Evolutionary conservation across 331 rosid species (phyloP).

Genomic region (Arachis monticola): DNA sequence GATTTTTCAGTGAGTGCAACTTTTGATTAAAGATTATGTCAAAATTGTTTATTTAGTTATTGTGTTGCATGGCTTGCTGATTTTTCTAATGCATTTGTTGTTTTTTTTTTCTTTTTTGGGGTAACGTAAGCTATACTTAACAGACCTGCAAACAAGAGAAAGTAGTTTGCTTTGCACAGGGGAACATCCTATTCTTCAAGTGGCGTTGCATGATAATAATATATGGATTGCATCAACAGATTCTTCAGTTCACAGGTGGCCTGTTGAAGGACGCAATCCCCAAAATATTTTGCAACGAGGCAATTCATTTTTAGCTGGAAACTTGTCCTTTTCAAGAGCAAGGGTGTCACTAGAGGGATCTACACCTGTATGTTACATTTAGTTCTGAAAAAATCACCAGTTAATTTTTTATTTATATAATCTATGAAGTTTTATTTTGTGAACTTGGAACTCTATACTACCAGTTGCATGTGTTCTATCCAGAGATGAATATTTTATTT

Average conservation of each 20-base stretch:
- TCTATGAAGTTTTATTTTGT: slow-evolving; percentile 19
- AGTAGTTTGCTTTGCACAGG: slow-evolving; percentile 94
- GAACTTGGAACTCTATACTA: slow-evolving; percentile 23
- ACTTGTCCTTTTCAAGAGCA: slow-evolving; percentile 93
- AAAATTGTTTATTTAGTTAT: slow-evolving; percentile 14
- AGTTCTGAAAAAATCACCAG: slow-evolving; percentile 19
- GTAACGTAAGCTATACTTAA: slow-evolving; percentile 81
- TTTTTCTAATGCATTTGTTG: slow-evolving; percentile 41
- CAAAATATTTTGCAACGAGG: slow-evolving; percentile 89
- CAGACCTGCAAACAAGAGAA: slow-evolving; percentile 98
- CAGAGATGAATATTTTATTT: slow-evolving; percentile 18
- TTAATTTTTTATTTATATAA: slow-evolving; percentile 6
- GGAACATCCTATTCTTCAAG: slow-evolving; percentile 82
- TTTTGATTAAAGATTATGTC: slow-evolving; percentile 33
- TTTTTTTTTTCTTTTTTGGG: slow-evolving; percentile 41
- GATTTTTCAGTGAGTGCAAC: slow-evolving; percentile 88
- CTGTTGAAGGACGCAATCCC: slow-evolving; percentile 84
- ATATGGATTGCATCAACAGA: slow-evolving; percentile 95
- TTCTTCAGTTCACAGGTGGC: slow-evolving; percentile 91
- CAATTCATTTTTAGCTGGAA: slow-evolving; percentile 91
- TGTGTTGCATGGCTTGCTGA: slow-evolving; percentile 10
- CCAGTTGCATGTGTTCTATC: slow-evolving; percentile 25
- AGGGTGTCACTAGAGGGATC: slow-evolving; percentile 96
- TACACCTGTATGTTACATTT: slow-evolving; percentile 69
- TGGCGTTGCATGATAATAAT: slow-evolving; percentile 80